phyloP scores from a whole-genome alignment of 2,329 filamentous ascomycete species.

The Anthostomella pinea region DNA sequence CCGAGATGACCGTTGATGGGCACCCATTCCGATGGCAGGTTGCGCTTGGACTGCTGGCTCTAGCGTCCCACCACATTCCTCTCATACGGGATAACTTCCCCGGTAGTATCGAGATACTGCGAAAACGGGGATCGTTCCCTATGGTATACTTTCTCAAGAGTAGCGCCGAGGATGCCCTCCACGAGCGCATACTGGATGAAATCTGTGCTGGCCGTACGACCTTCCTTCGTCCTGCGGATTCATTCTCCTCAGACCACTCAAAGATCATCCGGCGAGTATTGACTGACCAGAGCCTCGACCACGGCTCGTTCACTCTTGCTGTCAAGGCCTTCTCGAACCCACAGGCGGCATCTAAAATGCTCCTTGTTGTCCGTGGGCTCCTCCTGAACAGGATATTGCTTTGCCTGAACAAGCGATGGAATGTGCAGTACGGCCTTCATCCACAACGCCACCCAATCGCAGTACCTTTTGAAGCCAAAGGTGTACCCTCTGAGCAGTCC shows the following conservation, averaged over 20 bases:
- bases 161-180: slow-evolving; percentile 44
- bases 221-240: slow-evolving; percentile 19
- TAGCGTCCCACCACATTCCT: slow-evolving; percentile 38
- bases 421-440: slow-evolving; percentile 63
- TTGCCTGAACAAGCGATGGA: slow-evolving; percentile 61
- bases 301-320: slow-evolving; percentile 15
- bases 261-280: slow-evolving; percentile 21
- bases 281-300: slow-evolving; percentile 19
- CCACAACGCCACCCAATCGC: slow-evolving; percentile 55
- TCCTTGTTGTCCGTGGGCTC: slow-evolving; percentile 62
- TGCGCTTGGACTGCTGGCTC: slow-evolving; percentile 37
- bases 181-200: slow-evolving; percentile 38
- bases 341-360: slow-evolving; percentile 26
- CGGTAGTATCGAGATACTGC: slow-evolving; percentile 45
- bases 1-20: slow-evolving; percentile 47
- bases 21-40: slow-evolving; percentile 52
- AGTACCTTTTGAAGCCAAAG: slow-evolving; percentile 66
- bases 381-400: slow-evolving; percentile 58
- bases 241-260: slow-evolving; percentile 1
- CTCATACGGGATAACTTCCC: slow-evolving; percentile 38
- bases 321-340: slow-evolving; percentile 31
- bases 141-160: slow-evolving; percentile 52
- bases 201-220: slow-evolving; percentile 34
- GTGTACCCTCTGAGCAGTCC: slow-evolving; percentile 56
- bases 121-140: slow-evolving; percentile 44